Percentiles rank a stretch among this genome's conserved stretches.
These are phyloP conservation scores for Penicillium sp. DNA, from an alignment of 2,329 filamentous ascomycete genomes.

Conservation along the genomic window DNA sequence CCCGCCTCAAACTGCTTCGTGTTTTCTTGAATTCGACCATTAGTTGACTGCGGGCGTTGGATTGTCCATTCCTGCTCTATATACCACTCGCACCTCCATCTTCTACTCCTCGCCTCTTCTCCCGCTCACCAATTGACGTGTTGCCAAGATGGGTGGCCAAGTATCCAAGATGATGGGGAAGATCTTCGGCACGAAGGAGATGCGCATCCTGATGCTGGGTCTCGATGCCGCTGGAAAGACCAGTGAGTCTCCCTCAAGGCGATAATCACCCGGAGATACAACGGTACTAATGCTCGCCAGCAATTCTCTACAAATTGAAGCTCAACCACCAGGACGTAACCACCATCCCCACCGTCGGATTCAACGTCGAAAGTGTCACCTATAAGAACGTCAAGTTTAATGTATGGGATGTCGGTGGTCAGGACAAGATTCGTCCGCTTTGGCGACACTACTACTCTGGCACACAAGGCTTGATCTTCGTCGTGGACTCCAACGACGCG, in stretches of 20 bases:
- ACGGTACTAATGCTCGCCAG: slow-evolving; percentile 28
- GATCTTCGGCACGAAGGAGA: slow-evolving; percentile 98
- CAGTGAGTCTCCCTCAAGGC: slow-evolving; percentile 47
- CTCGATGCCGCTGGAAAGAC: slow-evolving; percentile 98
- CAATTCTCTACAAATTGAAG: slow-evolving; percentile 98
- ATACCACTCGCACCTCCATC: not conserved
- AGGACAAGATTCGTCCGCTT: slow-evolving; percentile 96
- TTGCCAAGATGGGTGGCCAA: slow-evolving; percentile 76
- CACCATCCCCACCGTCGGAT: slow-evolving; percentile 96
- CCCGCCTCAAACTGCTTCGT: slow-evolving; percentile 20
- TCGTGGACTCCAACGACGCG: slow-evolving; percentile 92
- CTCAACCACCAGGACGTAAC: slow-evolving; percentile 90
- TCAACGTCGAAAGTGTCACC: slow-evolving; percentile 98
- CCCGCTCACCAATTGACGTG: slow-evolving; percentile 3
- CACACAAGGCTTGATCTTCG: slow-evolving; percentile 98
- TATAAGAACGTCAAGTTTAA: slow-evolving; percentile 99
- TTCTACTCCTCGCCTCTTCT: not conserved
- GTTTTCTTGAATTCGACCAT: slow-evolving; percentile 12
- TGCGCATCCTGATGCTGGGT: slow-evolving; percentile 97
- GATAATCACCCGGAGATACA: not conserved
- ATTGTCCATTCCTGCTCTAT: not conserved
- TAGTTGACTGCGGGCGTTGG: slow-evolving; percentile 2
- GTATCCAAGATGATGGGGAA: slow-evolving; percentile 96
- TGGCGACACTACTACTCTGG: slow-evolving; percentile 97
- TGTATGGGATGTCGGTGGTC: slow-evolving; percentile 97